Evolutionary conservation across 129 eudicot genomes (phyloP).

Genomic region (Helianthus annuus): HanXRQr2.0-SUNRISE NC_035433.2:128658013-128658512

Average conservation of each 20-base stretch:
- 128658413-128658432: constrained; percentile 33
- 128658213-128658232: constrained; percentile 82
- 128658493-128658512: constrained; percentile 41
- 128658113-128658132: constrained; percentile 46
- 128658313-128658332: constrained; percentile 63
- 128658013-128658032: constrained; percentile 79
- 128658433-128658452: constrained; percentile 18
- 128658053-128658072: constrained; percentile 96
- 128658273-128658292: constrained; percentile 69
- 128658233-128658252: constrained; percentile 80
- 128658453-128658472: constrained; percentile 33
- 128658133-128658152: constrained; percentile 27
- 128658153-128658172: constrained; percentile 65
- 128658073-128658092: constrained; percentile 95
- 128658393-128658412: constrained; percentile 23
- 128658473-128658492: constrained; percentile 24
- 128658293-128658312: constrained; percentile 47
- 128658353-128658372: constrained; percentile 47
- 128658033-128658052: constrained; percentile 89
- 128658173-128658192: constrained; percentile 80
- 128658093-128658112: constrained; percentile 64
- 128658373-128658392: constrained; percentile 27
- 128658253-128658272: constrained; percentile 89
- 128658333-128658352: constrained; percentile 58
- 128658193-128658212: constrained; percentile 87